These are phyloP conservation scores for Kurtzmaniella fragi DNA, from an alignment of 805 yeast genomes.

Conservation along the genomic window DNA sequence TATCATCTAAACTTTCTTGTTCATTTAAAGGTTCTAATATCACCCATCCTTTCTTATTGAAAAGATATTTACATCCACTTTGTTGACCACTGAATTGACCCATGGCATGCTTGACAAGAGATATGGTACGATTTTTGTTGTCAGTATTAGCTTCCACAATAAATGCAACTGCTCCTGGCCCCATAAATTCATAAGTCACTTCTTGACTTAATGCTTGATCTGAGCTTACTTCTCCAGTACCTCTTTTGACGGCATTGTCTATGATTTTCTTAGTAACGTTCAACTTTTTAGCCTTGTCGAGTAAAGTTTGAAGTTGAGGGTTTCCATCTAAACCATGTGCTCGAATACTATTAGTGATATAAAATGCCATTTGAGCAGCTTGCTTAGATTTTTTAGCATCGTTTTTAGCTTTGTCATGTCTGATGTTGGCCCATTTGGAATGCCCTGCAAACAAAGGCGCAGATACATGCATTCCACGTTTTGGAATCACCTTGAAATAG, in stretches of 20 bases:
- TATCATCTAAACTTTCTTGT: constrained; percentile 49
- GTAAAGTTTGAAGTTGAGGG: constrained; percentile 60
- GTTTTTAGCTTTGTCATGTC: constrained; percentile 89
- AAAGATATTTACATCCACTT: constrained; percentile 74
- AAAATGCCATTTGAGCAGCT: constrained; percentile 65
- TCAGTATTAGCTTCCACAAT: constrained; percentile 86
- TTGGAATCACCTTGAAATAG: neutral
- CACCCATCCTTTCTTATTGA: constrained; percentile 67
- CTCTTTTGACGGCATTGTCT: constrained; percentile 84
- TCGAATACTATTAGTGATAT: constrained; percentile 71
- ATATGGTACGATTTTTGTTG: constrained; percentile 77
- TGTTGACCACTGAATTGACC: constrained; percentile 63
- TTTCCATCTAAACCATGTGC: constrained; percentile 64
- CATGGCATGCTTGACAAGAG: constrained; percentile 69
- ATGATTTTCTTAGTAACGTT: constrained; percentile 81
- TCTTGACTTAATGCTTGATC: constrained; percentile 43
- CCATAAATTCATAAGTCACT: constrained; percentile 81
- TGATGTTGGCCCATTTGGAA: constrained; percentile 92
- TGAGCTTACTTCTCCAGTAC: constrained; percentile 58
- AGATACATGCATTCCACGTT: constrained; percentile 7
- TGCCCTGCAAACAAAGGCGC: constrained; percentile 60
- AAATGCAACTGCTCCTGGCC: constrained; percentile 87
- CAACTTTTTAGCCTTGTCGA: constrained; percentile 72
- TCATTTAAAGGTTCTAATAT: constrained; percentile 39
- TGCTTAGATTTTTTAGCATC: constrained; percentile 73